Evolutionary conservation across 768 basidiomycete genomes (phyloP).

Genomic region (Auriscalpium vulgare): DNA sequence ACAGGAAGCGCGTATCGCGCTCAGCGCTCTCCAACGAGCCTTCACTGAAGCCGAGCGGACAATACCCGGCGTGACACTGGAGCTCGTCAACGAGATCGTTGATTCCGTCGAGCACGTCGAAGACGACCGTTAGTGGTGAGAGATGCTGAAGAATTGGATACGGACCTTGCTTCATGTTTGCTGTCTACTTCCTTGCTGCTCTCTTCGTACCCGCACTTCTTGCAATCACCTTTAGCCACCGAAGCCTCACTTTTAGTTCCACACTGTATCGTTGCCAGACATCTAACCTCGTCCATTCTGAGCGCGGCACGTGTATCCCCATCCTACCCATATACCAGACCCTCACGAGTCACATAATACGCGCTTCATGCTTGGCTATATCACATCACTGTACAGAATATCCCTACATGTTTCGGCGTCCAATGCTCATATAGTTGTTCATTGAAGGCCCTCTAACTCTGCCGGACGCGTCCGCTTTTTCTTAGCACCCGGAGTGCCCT

Average conservation of each 20-base stretch:
- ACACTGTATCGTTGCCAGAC: conserved; percentile 5
- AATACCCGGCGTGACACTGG: conserved; percentile 91
- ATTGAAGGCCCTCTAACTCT: conserved; percentile 13
- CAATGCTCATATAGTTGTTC: not conserved
- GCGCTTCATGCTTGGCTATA: not conserved
- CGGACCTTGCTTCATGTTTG: not conserved
- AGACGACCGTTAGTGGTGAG: conserved; percentile 45
- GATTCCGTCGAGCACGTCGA: conserved; percentile 89
- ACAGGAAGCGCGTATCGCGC: conserved; percentile 81
- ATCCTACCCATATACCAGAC: not conserved
- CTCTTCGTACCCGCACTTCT: not conserved
- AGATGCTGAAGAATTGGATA: no score
- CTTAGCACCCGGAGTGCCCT: conserved; percentile 43
- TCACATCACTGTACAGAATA: conserved; percentile 2
- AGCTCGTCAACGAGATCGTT: conserved; percentile 89
- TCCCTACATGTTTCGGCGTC: conserved; percentile 7
- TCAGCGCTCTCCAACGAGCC: conserved; percentile 82
- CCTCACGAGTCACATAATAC: not conserved
- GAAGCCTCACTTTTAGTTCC: not conserved
- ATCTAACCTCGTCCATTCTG: conserved; percentile 7
- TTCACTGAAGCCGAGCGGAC: conserved; percentile 93
- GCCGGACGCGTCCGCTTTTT: conserved; percentile 51
- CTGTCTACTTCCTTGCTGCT: not conserved
- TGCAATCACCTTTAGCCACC: not conserved
- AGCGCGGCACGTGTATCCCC: conserved; percentile 3